Evolutionary conservation across 2,329 filamentous ascomycete species (phyloP).

Genomic region (Paecilomyces niveus): DNA sequence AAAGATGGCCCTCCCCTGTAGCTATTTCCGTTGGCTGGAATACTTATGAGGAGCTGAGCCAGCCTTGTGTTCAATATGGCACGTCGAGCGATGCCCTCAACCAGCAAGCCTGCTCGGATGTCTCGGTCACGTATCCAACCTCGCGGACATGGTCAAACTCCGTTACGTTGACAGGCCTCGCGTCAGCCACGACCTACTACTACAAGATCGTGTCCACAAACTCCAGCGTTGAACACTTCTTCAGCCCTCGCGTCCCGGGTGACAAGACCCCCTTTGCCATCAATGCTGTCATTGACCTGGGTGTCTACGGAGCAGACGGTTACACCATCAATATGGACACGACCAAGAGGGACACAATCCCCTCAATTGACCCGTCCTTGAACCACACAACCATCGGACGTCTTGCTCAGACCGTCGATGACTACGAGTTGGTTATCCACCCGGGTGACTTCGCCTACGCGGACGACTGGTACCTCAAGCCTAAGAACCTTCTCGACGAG

Average conservation of each 20-base stretch:
- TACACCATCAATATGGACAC: constrained; percentile 42
- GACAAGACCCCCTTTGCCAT: constrained; percentile 50
- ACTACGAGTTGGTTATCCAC: constrained; percentile 48
- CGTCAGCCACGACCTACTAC: constrained; percentile 51
- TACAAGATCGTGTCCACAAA: constrained; percentile 54
- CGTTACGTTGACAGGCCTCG: constrained; percentile 41
- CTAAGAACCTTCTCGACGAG: constrained; percentile 42
- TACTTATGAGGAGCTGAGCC: constrained; percentile 42
- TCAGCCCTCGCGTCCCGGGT: constrained; percentile 47
- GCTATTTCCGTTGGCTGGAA: constrained; percentile 52
- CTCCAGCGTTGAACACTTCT: constrained; percentile 47
- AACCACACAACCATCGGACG: constrained; percentile 54
- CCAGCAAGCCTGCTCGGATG: constrained; percentile 37
- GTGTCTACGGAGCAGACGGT: constrained; percentile 48
- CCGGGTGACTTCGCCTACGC: constrained; percentile 43
- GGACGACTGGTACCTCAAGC: constrained; percentile 42
- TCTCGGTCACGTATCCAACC: constrained; percentile 45
- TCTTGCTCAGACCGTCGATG: constrained; percentile 45
- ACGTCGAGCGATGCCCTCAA: constrained; percentile 34
- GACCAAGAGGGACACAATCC: constrained; percentile 44
- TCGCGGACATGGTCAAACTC: constrained; percentile 50
- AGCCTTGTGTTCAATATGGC: constrained; percentile 48
- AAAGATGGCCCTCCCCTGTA: constrained; percentile 12
- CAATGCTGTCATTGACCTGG: constrained; percentile 49
- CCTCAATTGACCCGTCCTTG: constrained; percentile 43